Evolutionary conservation across 768 basidiomycete genomes (phyloP), one percentile per base, ranked within the genome.

Genomic region (Dioszegia hungarica): DNA sequence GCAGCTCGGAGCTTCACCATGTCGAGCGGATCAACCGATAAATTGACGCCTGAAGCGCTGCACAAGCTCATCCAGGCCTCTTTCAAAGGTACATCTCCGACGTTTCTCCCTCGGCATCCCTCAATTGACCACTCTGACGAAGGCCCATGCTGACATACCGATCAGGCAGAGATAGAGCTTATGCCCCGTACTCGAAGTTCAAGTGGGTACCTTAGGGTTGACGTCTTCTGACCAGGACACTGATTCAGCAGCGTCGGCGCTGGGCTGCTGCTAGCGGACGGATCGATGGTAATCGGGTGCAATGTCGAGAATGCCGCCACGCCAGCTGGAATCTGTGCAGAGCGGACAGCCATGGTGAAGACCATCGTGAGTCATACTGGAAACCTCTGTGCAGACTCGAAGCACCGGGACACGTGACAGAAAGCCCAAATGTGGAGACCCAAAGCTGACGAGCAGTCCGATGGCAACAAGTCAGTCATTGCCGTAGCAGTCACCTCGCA

Each of bases 301-400:
- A 97, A 95, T 73, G 82, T 98, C 59, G 95, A 99, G 79, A 97
- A 95, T 67, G 91, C 90, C 0, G 87, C 88, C 0, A 89, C 90
- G 67, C 92, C 92, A 4, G 90, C 83, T 1, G 83, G 88, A 0
- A 93, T 97, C 57, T 98, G 94, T 63, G 94, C 94, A 0, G 94
- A 99, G 73, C 80, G 93, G 28, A 97, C 94, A 0, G 93, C 93
- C 0, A 79, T 99, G 52, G 87, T 91, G n/a, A 95, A 95, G 75
- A 93, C 90, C 25, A 85, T 87, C 20, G 92, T 93, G 61, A 75
- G 89, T 80, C 34, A 22, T 34, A 39, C 14, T 44, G n/a, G n/a
- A n/a, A n/a, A n/a, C n/a, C n/a, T n/a, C n/a, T n/a, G n/a, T n/a
- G n/a, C n/a, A n/a, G n/a, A n/a, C n/a, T n/a, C n/a, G n/a, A n/a